Evolutionary conservation across 192 early-diverging fungal species (phyloP).

Genomic region (Coemansia sp.): DNA sequence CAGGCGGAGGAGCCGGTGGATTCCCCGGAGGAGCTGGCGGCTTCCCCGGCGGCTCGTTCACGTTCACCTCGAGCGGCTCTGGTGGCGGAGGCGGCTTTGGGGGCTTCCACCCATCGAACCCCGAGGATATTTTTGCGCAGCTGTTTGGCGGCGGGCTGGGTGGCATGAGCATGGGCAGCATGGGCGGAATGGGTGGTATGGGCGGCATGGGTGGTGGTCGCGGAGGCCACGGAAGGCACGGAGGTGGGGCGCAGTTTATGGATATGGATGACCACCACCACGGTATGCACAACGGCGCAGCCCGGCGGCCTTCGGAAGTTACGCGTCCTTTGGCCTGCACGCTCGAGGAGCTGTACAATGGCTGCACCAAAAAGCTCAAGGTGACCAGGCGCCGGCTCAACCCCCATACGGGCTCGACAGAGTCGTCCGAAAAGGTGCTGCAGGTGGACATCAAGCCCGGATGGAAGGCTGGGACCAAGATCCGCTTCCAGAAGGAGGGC

Average conservation of each 20-base stretch:
- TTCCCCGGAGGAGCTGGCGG: constrained; percentile 49
- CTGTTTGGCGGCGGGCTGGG: constrained; percentile 67
- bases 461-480: constrained; percentile 98
- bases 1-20: constrained; percentile 19
- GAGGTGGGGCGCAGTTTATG: constrained; percentile 21
- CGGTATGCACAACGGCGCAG: constrained; percentile 17
- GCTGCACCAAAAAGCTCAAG: constrained; percentile 88
- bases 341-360: constrained; percentile 91
- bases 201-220: constrained; percentile 36
- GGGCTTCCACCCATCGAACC: constrained; percentile 70
- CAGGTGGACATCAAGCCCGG: constrained; percentile 85
- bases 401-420: constrained; percentile 23
- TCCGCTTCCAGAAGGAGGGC: constrained; percentile 85
- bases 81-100: constrained; percentile 62
- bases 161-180: constrained; percentile 48
- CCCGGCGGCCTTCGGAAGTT: constrained; percentile 59
- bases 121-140: constrained; percentile 87
- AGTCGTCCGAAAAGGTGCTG: constrained; percentile 74
- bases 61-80: constrained; percentile 59
- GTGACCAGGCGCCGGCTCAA: constrained; percentile 66
- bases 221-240: no score
- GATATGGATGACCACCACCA: no score
- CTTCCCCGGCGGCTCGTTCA: constrained; percentile 59
- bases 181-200: constrained; percentile 43
- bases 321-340: constrained; percentile 68